Evolutionary conservation across 352 stramenopile species (phyloP).

Genomic region (Phytophthora constricta): DNA sequence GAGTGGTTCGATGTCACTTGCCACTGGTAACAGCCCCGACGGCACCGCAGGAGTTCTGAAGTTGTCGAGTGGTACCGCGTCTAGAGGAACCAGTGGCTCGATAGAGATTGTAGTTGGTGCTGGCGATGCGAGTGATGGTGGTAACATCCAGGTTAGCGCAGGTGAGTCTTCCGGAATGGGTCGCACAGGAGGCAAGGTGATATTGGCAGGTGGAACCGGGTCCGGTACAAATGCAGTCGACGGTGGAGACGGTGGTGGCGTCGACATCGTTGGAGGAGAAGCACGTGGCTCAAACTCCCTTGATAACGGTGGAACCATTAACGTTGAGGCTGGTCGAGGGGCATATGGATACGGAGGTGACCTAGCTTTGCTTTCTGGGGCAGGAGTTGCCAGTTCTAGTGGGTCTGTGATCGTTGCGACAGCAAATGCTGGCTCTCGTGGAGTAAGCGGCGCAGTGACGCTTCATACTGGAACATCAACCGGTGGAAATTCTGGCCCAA

Average conservation of each 20-base stretch:
- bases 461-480: conserved; percentile 51
- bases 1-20: conserved; percentile 63
- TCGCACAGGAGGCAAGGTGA: conserved; percentile 57
- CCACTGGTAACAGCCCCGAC: conserved; percentile 48
- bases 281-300: conserved; percentile 85
- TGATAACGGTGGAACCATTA: conserved; percentile 90
- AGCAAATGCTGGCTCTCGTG: conserved; percentile 50
- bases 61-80: conserved; percentile 54
- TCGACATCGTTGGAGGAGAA: conserved; percentile 87
- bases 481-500: conserved; percentile 61
- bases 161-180: conserved; percentile 65
- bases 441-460: conserved; percentile 54
- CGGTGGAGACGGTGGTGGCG: conserved; percentile 89
- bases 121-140: conserved; percentile 65
- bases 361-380: conserved; percentile 52
- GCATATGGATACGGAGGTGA: conserved; percentile 74
- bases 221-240: conserved; percentile 85
- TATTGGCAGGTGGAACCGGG: conserved; percentile 53
- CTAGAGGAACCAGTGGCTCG: conserved; percentile 63
- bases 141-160: conserved; percentile 62
- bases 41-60: conserved; percentile 47
- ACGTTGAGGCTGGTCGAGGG: conserved; percentile 71
- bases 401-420: conserved; percentile 59
- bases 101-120: conserved; percentile 64
- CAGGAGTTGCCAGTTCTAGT: conserved; percentile 60